phyloP scores from a whole-genome alignment of 2,329 filamentous ascomycete species.

The Fusarium foetens region DNA sequence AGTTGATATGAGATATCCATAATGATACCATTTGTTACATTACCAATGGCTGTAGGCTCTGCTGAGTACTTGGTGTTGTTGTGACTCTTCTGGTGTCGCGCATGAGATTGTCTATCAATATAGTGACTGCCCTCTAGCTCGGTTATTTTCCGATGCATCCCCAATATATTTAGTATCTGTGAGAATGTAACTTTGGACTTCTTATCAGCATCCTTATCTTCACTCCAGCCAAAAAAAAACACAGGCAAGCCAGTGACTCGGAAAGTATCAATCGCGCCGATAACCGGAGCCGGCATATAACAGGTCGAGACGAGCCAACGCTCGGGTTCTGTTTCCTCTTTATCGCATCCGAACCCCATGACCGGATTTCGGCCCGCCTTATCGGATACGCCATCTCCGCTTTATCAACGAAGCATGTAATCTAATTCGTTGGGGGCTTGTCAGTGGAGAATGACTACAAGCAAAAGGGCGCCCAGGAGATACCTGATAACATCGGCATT shows the following conservation, averaged over 20 bases:
- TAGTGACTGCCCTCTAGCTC: not conserved
- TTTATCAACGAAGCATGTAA: not conserved
- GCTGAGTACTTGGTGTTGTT: not conserved
- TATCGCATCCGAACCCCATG: not conserved
- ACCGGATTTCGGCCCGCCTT: conserved; percentile 13
- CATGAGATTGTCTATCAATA: not conserved
- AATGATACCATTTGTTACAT: conserved; percentile 21
- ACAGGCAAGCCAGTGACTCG: not conserved
- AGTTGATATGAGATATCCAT: not conserved
- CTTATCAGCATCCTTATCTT: not conserved
- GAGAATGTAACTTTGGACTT: not conserved
- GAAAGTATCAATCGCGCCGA: not conserved
- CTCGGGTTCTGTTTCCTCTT: conserved; percentile 28
- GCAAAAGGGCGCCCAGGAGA: conserved; percentile 13
- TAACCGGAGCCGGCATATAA: not conserved
- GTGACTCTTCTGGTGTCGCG: no score
- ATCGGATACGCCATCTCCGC: conserved; percentile 2
- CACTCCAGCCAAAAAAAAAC: not conserved
- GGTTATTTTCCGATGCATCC: not conserved
- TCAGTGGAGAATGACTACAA: conserved; percentile 6
- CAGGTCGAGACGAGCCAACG: not conserved
- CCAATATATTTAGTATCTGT: not conserved
- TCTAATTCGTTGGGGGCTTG: conserved; percentile 4
- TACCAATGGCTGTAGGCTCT: not conserved
- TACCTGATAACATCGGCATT: not conserved